Evolutionary conservation across 768 basidiomycete genomes (phyloP), one percentile per base, ranked within the genome.

Genomic region (Auriculariales sp.): DNA sequence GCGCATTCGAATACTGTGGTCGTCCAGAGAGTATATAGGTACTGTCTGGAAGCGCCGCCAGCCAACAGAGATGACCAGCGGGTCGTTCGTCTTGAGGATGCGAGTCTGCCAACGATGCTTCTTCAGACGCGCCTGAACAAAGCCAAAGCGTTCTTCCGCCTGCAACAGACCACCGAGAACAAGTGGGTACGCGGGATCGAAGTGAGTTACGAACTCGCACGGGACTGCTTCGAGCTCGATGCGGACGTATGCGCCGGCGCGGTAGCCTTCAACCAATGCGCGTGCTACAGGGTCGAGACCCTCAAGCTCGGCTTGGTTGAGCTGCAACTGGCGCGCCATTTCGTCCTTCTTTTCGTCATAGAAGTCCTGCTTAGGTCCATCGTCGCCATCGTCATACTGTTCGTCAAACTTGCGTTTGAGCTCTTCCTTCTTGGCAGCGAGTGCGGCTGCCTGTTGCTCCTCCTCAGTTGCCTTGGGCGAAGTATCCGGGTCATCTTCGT

Each of bases 1-100:
- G 30, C 95, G 89, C 82, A 97, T 95, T 15, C 95, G 86, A 56
- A 97, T 94, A 9, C 86, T 90, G 61, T 95, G 93, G 65, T 99
- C 95, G 62, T 99, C 95, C 19, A 99, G 70, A 17, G 91, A 91
- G 66, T 97, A 99, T 55, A 97, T 83, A 2, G 95, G 95, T 4
- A 94, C 71, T 0, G 78, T 84, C 64, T 99, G 95, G 71, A 98
- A 99, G 30, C 95, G 75, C 46, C 95, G 71, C 95, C 95, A 99
- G 15, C 95, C 95, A n/a, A 98, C 69, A 1, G 92, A 95, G 66
- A 98, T 77, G 55, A 98, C 86, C 50, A 99, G 75, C 0, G 95
- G 95, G 64, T 98, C 89, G 64, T 98, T 97, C 42, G 83, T 95
- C 71, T 99, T 99, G 55, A 98, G 76, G 2, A 89, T 93, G 58